Evolutionary conservation across 129 eudicot genomes (phyloP).

Genomic region (Centrapalus pauciflorus): DNA sequence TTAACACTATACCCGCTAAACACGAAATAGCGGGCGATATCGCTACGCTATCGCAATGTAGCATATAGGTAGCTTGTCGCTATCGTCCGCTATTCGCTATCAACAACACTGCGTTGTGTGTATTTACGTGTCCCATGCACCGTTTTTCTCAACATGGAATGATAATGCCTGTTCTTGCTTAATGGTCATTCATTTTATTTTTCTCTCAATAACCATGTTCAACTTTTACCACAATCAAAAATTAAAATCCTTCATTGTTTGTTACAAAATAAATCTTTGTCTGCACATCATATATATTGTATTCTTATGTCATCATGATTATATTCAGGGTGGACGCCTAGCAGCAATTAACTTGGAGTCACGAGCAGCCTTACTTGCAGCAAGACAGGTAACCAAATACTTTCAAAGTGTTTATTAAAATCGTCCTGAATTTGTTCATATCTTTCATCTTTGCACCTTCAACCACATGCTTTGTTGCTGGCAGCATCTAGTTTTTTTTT

Average conservation of each 20-base stretch:
- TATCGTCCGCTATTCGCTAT: too few species aligned
- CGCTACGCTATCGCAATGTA: too few species aligned
- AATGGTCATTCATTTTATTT: not conserved
- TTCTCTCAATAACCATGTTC: not conserved
- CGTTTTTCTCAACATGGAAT: not conserved
- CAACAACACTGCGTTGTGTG: too few species aligned
- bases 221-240: not conserved
- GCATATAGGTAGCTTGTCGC: too few species aligned
- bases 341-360: constrained; percentile 80
- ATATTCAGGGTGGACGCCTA: constrained; percentile 66
- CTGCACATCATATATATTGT: not conserved
- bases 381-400: constrained; percentile 50
- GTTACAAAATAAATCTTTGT: not conserved
- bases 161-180: not conserved
- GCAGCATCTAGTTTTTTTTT: not conserved
- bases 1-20: too few species aligned
- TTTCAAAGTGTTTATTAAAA: not conserved
- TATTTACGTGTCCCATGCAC: too few species aligned
- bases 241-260: not conserved
- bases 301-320: not conserved
- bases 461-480: not conserved
- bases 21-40: too few species aligned
- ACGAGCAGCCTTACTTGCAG: constrained; percentile 70
- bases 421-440: not conserved
- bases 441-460: not conserved